A percentile compares a stretch with the other conserved stretches of the same genome.
phyloP scores from a whole-genome alignment of 768 basidiomycete species.

The Gymnopilus junonius region DNA sequence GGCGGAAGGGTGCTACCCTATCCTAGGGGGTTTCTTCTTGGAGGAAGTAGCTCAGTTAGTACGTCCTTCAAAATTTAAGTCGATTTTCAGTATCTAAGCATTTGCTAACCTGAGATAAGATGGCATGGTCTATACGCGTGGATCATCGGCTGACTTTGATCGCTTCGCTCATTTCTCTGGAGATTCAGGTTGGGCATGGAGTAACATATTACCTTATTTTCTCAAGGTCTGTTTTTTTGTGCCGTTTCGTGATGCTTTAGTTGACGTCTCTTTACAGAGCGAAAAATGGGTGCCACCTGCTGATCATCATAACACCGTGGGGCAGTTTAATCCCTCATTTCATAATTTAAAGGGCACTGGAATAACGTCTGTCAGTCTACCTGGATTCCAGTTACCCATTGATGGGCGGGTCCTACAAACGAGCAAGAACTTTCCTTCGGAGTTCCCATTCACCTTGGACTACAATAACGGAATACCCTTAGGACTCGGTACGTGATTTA shows the following conservation, averaged over 20 bases:
- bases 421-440: constrained; percentile 17
- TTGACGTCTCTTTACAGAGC: constrained; percentile 29
- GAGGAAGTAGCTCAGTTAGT: constrained; percentile 27
- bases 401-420: constrained; percentile 26
- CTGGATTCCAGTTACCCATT: constrained; percentile 6
- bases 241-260: background rate
- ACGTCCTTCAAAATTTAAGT: background rate
- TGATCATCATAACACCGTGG: constrained; percentile 31
- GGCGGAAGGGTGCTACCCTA: background rate
- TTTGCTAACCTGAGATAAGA: constrained; percentile 6
- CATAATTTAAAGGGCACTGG: constrained; percentile 22
- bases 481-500: constrained; percentile 28
- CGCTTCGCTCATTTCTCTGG: constrained; percentile 50
- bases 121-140: constrained; percentile 33
- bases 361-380: constrained; percentile 8
- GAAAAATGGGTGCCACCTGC: constrained; percentile 32
- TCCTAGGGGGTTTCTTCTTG: constrained; percentile 19
- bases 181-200: constrained; percentile 50
- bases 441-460: constrained; percentile 38
- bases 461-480: constrained; percentile 33
- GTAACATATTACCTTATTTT: constrained; percentile 27
- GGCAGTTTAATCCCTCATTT: constrained; percentile 32
- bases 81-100: background rate
- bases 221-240: constrained; percentile 19
- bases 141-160: constrained; percentile 50